Percentiles rank a stretch among this genome's conserved stretches.
Conservation (phyloP, 148 eudicot species). For the Cornus florida region DNA sequence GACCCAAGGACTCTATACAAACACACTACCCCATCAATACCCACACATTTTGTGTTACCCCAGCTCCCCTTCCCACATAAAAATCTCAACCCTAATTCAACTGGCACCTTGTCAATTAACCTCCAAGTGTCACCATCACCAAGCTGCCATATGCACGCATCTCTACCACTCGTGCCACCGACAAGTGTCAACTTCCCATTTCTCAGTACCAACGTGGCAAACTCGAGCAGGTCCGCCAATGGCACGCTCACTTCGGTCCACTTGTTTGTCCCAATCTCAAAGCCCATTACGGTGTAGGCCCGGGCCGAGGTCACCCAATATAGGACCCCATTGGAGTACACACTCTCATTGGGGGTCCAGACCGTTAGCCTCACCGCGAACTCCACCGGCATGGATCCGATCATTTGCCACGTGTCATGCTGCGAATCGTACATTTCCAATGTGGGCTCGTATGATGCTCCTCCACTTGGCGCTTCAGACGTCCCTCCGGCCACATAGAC, state of each 20-base stretch:
- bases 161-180: slow-evolving; percentile 32
- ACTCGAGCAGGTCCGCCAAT: slow-evolving; percentile 47
- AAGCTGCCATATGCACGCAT: slow-evolving; percentile 45
- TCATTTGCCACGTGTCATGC: slow-evolving; percentile 24
- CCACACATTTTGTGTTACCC: slow-evolving; percentile 46
- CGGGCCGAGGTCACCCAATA: slow-evolving; percentile 59
- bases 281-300: slow-evolving; percentile 53
- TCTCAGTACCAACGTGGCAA: slow-evolving; percentile 43
- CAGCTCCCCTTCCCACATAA: slow-evolving; percentile 26
- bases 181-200: slow-evolving; percentile 39
- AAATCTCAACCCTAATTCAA: slow-evolving; percentile 29
- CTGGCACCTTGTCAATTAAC: slow-evolving; percentile 30
- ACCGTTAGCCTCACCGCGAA: slow-evolving; percentile 55
- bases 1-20: slow-evolving; percentile 39
- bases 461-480: slow-evolving; percentile 40
- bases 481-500: slow-evolving; percentile 56
- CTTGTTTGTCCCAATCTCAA: slow-evolving; percentile 24
- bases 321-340: slow-evolving; percentile 32
- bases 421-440: slow-evolving; percentile 43
- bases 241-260: slow-evolving; percentile 52
- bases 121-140: slow-evolving; percentile 28
- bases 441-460: slow-evolving; percentile 38
- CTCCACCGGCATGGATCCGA: slow-evolving; percentile 42
- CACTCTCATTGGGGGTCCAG: slow-evolving; percentile 57
- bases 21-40: slow-evolving; percentile 43